A percentile compares a stretch with the other conserved stretches of the same genome.
Conservation (phyloP, 2,329 filamentous ascomycete species). For the Knufia fluminis region DNA sequence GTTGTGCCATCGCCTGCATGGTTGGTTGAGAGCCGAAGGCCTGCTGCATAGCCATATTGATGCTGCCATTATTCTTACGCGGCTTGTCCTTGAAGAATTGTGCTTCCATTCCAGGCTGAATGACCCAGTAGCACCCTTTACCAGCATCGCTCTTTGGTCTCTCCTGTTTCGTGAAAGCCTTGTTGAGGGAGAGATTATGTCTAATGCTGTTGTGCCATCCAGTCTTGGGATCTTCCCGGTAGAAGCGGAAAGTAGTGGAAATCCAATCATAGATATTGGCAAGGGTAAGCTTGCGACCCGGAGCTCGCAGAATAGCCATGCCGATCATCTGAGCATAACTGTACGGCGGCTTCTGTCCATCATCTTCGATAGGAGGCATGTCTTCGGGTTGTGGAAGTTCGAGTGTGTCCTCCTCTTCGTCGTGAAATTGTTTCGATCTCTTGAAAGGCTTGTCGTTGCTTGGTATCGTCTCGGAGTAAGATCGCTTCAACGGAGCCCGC, state of each 20-base stretch:
- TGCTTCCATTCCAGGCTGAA: conserved; percentile 78
- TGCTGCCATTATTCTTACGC: conserved; percentile 26
- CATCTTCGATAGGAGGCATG: conserved; percentile 74
- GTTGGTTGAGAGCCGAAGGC: conserved; percentile 17
- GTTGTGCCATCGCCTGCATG: conserved; percentile 16
- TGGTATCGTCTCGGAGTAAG: conserved; percentile 62
- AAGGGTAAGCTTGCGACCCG: conserved; percentile 72
- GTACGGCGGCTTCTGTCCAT: conserved; percentile 78
- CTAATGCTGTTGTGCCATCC: conserved; percentile 99
- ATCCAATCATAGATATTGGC: conserved; percentile 99
- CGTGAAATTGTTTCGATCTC: conserved; percentile 50
- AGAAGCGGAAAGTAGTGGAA: conserved; percentile 86
- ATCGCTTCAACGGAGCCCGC: conserved; percentile 45
- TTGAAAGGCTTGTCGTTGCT: conserved; percentile 63
- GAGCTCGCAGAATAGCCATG: conserved; percentile 88
- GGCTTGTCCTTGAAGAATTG: conserved; percentile 82
- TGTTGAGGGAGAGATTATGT: conserved; percentile 94
- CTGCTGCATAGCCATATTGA: conserved; percentile 37
- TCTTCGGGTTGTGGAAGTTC: conserved; percentile 62
- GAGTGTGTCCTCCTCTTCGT: conserved; percentile 39
- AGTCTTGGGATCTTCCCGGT: conserved; percentile 60
- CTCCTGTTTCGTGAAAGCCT: conserved; percentile 92
- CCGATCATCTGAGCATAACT: conserved; percentile 94
- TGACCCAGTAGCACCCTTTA: conserved; percentile 96
- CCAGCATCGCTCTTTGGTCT: conserved; percentile 93